Evolutionary conservation across 2,329 filamentous ascomycete genomes (phyloP).

Genomic region (Zasmidium angulare): DNA sequence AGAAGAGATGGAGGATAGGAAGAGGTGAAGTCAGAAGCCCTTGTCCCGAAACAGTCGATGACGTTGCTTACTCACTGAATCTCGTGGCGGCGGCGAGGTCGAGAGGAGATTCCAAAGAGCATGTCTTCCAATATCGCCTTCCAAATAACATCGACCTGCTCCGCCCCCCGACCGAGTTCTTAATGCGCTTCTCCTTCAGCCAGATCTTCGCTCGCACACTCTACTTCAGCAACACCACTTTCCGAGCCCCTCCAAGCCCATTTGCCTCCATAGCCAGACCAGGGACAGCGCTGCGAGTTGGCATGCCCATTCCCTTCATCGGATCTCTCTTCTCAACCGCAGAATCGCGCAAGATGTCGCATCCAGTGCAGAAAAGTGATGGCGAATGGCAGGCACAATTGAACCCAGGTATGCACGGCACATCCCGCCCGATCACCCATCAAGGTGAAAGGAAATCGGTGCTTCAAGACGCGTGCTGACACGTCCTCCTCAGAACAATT

Average conservation of each 20-base stretch:
- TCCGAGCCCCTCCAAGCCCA: constrained; percentile 26
- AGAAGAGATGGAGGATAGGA: neutral
- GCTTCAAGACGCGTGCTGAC: constrained; percentile 31
- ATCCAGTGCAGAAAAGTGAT: constrained; percentile 76
- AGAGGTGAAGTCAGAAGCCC: neutral
- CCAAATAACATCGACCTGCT: neutral
- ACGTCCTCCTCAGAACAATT: constrained; percentile 74
- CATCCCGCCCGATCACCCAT: constrained; percentile 13
- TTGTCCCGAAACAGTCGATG: neutral
- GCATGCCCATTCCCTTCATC: constrained; percentile 81
- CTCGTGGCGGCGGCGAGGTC: neutral
- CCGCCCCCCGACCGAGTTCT: neutral
- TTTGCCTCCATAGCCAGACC: constrained; percentile 33
- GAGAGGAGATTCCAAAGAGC: neutral
- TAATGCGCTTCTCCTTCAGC: constrained; percentile 52
- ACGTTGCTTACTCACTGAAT: neutral
- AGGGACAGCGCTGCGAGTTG: constrained; percentile 36
- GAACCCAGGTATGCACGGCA: constrained; percentile 57
- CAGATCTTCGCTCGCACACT: constrained; percentile 50
- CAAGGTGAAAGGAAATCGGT: constrained; percentile 10
- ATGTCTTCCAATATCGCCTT: neutral
- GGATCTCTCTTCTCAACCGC: constrained; percentile 70
- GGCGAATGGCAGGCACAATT: constrained; percentile 89
- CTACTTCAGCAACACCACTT: constrained; percentile 48
- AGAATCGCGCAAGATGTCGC: constrained; percentile 62